phyloP scores from a whole-genome alignment of 768 basidiomycete species.

The Boletus eberwhitei region DNA sequence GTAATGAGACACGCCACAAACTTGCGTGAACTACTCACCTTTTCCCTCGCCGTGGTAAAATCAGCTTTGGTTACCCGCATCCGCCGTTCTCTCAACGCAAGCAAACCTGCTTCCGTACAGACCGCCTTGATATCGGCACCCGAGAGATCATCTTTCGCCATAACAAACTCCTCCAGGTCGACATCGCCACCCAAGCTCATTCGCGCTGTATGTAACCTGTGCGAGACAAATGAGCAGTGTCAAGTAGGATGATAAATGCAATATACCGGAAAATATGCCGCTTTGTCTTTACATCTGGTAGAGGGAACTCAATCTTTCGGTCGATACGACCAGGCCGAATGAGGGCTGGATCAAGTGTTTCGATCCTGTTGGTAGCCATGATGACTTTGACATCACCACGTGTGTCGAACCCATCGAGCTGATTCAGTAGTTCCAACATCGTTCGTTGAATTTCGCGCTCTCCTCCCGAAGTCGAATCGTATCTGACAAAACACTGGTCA shows the following conservation, averaged over 20 bases:
- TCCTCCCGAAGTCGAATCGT: slow-evolving; percentile 97
- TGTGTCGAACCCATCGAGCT: slow-evolving; percentile 98
- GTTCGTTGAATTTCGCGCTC: slow-evolving; percentile 99
- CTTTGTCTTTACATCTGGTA: slow-evolving; percentile 98
- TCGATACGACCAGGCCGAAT: slow-evolving; percentile 99
- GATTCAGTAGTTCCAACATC: slow-evolving; percentile 97
- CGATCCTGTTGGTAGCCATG: slow-evolving; percentile 99
- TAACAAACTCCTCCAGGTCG: slow-evolving; percentile 92
- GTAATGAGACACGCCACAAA: slow-evolving; percentile 8
- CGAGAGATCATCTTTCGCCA: slow-evolving; percentile 92
- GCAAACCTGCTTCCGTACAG: slow-evolving; percentile 95
- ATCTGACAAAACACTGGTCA: slow-evolving; percentile 44
- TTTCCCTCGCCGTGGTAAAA: slow-evolving; percentile 88
- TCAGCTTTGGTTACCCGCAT: slow-evolving; percentile 94
- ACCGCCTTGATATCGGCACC: slow-evolving; percentile 99
- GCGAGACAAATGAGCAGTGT: slow-evolving; percentile 4
- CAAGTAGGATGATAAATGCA: background rate
- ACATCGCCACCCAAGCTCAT: slow-evolving; percentile 90
- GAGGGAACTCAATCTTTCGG: slow-evolving; percentile 96
- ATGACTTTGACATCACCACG: slow-evolving; percentile 99
- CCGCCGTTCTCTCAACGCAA: slow-evolving; percentile 90
- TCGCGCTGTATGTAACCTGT: slow-evolving; percentile 84
- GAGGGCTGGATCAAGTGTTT: slow-evolving; percentile 94
- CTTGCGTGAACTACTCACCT: slow-evolving; percentile 47
- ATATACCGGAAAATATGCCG: slow-evolving; percentile 92